Conservation (phyloP, 139 green algal genomes). For the Chlorella sorokiniana region DNA sequence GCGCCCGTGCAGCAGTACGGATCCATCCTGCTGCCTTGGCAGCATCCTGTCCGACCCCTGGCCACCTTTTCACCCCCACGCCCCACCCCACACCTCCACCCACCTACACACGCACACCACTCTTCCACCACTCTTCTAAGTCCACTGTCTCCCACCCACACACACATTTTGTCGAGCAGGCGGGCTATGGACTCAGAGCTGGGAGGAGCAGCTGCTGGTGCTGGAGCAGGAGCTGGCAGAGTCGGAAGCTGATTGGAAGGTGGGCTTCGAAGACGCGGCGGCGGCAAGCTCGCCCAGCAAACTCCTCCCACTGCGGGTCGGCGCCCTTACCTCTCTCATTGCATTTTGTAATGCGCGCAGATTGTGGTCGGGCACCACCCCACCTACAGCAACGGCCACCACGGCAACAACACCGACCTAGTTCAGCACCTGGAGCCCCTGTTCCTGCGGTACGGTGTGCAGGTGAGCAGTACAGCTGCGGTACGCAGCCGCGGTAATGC, state of each 20-base stretch:
- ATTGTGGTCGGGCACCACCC: slow-evolving; percentile 74
- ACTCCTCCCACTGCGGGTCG: too few species aligned
- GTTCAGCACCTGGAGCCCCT: slow-evolving; percentile 49
- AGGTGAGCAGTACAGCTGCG: neutral
- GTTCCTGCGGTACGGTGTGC: slow-evolving; percentile 52
- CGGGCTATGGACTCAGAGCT: slow-evolving; percentile 60
- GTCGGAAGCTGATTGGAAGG: slow-evolving; percentile 61
- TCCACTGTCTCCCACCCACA: too few species aligned
- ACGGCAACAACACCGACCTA: slow-evolving; percentile 52
- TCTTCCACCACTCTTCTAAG: too few species aligned
- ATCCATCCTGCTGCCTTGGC: too few species aligned
- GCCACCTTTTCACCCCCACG: neutral
- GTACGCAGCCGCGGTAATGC: too few species aligned
- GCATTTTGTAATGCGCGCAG: slow-evolving; percentile 26
- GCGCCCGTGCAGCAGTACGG: too few species aligned
- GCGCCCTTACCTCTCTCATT: too few species aligned
- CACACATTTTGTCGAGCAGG: slow-evolving; percentile 46
- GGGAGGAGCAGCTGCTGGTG: slow-evolving; percentile 44
- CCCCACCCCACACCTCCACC: too few species aligned
- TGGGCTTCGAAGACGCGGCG: too few species aligned
- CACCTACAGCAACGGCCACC: slow-evolving; percentile 21
- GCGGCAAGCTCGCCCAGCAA: too few species aligned
- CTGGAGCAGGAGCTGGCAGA: slow-evolving; percentile 46
- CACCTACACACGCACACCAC: too few species aligned
- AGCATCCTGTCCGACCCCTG: too few species aligned